Evolutionary conservation across 2,329 filamentous ascomycete species (phyloP).

Genomic region (Aureobasidium uvarum): DNA sequence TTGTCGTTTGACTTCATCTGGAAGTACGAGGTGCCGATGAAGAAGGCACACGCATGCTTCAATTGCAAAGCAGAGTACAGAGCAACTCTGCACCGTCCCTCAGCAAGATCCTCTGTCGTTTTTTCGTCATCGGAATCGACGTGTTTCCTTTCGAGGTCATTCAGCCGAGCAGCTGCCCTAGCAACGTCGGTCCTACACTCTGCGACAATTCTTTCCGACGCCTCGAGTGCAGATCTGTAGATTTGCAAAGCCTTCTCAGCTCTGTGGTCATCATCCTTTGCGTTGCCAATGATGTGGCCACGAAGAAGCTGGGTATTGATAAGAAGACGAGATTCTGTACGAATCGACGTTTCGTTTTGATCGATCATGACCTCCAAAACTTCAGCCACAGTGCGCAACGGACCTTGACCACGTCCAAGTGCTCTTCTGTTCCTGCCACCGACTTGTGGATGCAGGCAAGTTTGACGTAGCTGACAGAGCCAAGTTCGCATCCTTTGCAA

Average conservation of each 20-base stretch:
- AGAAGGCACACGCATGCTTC: slow-evolving; percentile 79
- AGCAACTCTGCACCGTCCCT: slow-evolving; percentile 52
- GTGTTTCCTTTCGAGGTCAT: slow-evolving; percentile 26
- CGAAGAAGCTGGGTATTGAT: slow-evolving; percentile 63
- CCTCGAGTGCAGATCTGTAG: slow-evolving; percentile 57
- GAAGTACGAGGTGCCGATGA: slow-evolving; percentile 77
- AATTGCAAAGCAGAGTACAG: slow-evolving; percentile 73
- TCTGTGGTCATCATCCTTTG: slow-evolving; percentile 52
- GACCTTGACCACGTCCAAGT: slow-evolving; percentile 59
- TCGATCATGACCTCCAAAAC: slow-evolving; percentile 92
- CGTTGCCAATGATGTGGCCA: slow-evolving; percentile 78
- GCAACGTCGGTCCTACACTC: slow-evolving; percentile 61
- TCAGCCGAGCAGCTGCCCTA: slow-evolving; percentile 32
- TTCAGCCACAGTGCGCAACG: slow-evolving; percentile 77
- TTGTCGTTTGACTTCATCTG: slow-evolving; percentile 73
- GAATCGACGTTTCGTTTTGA: slow-evolving; percentile 67
- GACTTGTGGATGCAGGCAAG: slow-evolving; percentile 81
- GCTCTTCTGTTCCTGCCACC: slow-evolving; percentile 64
- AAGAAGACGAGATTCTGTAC: slow-evolving; percentile 61
- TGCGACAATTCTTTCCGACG: slow-evolving; percentile 53
- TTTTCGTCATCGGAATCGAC: slow-evolving; percentile 33
- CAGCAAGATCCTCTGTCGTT: slow-evolving; percentile 33
- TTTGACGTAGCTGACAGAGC: slow-evolving; percentile 75
- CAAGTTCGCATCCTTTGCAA: slow-evolving; percentile 75
- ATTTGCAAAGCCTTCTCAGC: slow-evolving; percentile 66